A percentile compares a stretch with the other conserved stretches of the same genome.
Conservation (phyloP, 352 stramenopile species). For the Phytophthora pisi region DNA sequence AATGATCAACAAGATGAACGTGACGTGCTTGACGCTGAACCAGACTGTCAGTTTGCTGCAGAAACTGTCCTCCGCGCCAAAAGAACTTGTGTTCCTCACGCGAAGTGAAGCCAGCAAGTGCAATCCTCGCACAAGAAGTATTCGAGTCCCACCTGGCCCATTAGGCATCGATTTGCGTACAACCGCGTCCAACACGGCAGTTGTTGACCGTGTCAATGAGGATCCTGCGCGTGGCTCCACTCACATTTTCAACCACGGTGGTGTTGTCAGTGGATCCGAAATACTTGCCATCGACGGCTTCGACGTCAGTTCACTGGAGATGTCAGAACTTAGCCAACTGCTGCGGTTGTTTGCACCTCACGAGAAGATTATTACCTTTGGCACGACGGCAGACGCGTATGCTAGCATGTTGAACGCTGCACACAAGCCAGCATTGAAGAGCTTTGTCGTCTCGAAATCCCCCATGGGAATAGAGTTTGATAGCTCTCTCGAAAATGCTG, state of each 20-base stretch:
- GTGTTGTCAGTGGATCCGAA: constrained; percentile 53
- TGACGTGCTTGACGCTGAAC: constrained; percentile 51
- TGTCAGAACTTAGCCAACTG: constrained; percentile 43
- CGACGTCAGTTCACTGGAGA: constrained; percentile 40
- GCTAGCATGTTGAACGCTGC: constrained; percentile 35
- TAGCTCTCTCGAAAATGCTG: constrained; percentile 20
- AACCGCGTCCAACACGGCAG: constrained; percentile 43
- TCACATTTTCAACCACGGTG: constrained; percentile 46
- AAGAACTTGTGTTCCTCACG: constrained; percentile 44
- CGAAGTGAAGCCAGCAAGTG: constrained; percentile 14
- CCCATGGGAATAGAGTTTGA: constrained; percentile 46
- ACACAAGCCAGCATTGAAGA: constrained; percentile 13
- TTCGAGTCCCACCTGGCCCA: constrained; percentile 48
- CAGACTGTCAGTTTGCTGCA: constrained; percentile 50
- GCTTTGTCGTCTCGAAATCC: constrained; percentile 28
- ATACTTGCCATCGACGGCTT: constrained; percentile 62
- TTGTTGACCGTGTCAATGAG: constrained; percentile 52
- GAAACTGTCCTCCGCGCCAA: constrained; percentile 48
- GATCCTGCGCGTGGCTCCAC: constrained; percentile 41
- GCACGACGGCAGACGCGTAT: constrained; percentile 45
- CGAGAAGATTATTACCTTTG: constrained; percentile 69
- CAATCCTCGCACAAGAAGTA: constrained; percentile 37
- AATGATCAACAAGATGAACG: constrained; percentile 58
- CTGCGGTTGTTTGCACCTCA: constrained; percentile 43
- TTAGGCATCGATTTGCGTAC: constrained; percentile 64